These are phyloP conservation scores for Theobroma grandiflorum DNA, from an alignment of 441 rosid genomes.

Conservation along the genomic window DNA sequence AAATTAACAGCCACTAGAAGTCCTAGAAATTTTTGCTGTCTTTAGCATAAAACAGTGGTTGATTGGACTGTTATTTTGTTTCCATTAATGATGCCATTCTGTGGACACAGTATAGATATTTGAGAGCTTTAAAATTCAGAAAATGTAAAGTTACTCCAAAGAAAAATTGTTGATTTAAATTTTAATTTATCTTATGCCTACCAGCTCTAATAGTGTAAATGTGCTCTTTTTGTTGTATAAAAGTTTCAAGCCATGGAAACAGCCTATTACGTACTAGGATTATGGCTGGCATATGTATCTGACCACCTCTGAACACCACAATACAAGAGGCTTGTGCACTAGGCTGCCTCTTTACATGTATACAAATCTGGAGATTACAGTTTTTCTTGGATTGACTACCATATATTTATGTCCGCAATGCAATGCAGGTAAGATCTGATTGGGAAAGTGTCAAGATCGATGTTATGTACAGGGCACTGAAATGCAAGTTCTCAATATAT, in stretches of 20 bases:
- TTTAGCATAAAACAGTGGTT: constrained; percentile 4
- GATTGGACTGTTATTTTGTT: background rate
- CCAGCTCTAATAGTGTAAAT: background rate
- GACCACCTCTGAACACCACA: background rate
- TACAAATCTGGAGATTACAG: background rate
- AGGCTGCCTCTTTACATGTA: background rate
- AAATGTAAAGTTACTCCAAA: background rate
- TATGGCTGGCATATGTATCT: background rate
- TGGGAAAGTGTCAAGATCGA: constrained; percentile 83
- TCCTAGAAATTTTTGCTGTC: constrained; percentile 11
- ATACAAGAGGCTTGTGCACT: background rate
- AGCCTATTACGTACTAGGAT: no score
- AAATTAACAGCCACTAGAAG: constrained; percentile 2
- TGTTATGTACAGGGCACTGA: constrained; percentile 77
- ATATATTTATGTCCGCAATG: background rate
- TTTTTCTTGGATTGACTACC: background rate
- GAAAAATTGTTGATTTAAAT: background rate
- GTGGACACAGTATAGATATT: background rate
- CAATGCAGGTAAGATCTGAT: constrained; percentile 75
- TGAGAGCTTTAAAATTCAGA: background rate
- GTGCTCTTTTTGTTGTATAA: background rate
- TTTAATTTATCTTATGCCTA: background rate
- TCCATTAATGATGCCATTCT: background rate
- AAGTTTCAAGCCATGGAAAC: background rate
- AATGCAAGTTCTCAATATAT: constrained; percentile 85